These are phyloP conservation scores for Suhomyces kunorum DNA, from an alignment of 1,139 yeast genomes.

Conservation along the genomic window DNA sequence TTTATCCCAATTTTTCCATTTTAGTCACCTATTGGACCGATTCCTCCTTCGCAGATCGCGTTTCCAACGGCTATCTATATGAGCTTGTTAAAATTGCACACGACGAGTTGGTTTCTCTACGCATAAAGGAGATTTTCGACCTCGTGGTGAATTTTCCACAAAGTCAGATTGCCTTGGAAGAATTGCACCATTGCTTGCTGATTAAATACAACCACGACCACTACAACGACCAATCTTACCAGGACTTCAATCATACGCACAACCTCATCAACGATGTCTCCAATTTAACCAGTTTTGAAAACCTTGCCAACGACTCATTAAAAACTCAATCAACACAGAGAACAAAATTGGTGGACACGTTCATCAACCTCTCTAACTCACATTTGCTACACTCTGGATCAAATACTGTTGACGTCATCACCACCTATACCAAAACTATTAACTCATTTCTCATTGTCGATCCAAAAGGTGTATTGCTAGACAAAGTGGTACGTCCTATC, in stretches of 20 bases:
- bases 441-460: slow-evolving; percentile 76
- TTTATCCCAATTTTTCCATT: slow-evolving; percentile 42
- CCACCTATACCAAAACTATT: slow-evolving; percentile 70
- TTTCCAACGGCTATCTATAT: slow-evolving; percentile 22
- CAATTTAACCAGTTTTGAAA: slow-evolving; percentile 20
- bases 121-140: slow-evolving; percentile 67
- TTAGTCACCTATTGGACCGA: slow-evolving; percentile 24
- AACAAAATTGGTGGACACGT: slow-evolving; percentile 53
- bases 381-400: slow-evolving; percentile 78
- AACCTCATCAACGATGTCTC: slow-evolving; percentile 16
- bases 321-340: slow-evolving; percentile 45
- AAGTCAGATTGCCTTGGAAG: slow-evolving; percentile 61
- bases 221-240: slow-evolving; percentile 10
- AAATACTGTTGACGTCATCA: slow-evolving; percentile 72
- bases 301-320: slow-evolving; percentile 23
- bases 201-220: slow-evolving; percentile 22
- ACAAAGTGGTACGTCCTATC: slow-evolving; percentile 75
- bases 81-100: slow-evolving; percentile 44
- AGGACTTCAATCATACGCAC: slow-evolving; percentile 10
- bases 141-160: slow-evolving; percentile 61
- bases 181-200: slow-evolving; percentile 54
- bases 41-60: slow-evolving; percentile 17
- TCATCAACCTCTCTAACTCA: slow-evolving; percentile 51
- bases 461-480: slow-evolving; percentile 81
- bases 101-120: slow-evolving; percentile 47